Percentiles rank a stretch among this genome's conserved stretches.
Evolutionary conservation across 768 basidiomycete species (phyloP).

Genomic region (Fistulinella prunicolor): DNA sequence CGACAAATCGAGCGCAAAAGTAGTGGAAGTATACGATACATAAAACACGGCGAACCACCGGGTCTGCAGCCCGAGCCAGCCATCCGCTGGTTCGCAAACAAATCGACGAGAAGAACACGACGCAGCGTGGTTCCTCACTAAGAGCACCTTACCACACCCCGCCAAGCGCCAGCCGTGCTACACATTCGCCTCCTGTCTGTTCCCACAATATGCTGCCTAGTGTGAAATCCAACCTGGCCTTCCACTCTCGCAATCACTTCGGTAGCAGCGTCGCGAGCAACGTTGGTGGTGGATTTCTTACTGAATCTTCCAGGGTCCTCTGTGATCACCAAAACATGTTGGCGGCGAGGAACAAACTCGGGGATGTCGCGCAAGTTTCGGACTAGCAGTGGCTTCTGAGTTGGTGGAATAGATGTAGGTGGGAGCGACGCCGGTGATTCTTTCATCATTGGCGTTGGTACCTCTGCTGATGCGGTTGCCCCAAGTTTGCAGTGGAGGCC

Average conservation of each 20-base stretch:
- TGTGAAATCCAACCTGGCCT: slow-evolving; percentile 10
- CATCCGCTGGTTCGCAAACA: slow-evolving; percentile 5
- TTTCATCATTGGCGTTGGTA: not conserved
- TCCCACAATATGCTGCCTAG: slow-evolving; percentile 6
- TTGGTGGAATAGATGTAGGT: not conserved
- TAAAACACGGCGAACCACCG: not conserved
- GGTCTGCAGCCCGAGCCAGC: no score
- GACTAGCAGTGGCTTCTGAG: not conserved
- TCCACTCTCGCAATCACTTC: slow-evolving; percentile 25
- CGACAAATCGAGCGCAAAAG: no score
- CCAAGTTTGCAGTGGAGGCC: slow-evolving; percentile 24
- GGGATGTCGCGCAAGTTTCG: slow-evolving; percentile 19
- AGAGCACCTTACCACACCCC: slow-evolving; percentile 4
- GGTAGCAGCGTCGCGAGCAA: slow-evolving; percentile 16
- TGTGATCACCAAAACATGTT: not conserved
- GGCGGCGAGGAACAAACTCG: slow-evolving; percentile 27
- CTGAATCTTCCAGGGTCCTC: not conserved
- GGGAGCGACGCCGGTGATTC: not conserved
- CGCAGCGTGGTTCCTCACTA: not conserved
- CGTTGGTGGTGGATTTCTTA: not conserved
- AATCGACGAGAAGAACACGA: slow-evolving; percentile 15
- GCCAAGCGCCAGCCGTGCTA: slow-evolving; percentile 1
- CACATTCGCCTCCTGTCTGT: slow-evolving; percentile 1
- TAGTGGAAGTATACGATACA: no score
- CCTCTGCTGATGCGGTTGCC: not conserved